Evolutionary conservation across 2,329 filamentous ascomycete genomes (phyloP), one percentile per base, ranked within the genome.

Genomic region (Sporothrix variecibatus): DNA sequence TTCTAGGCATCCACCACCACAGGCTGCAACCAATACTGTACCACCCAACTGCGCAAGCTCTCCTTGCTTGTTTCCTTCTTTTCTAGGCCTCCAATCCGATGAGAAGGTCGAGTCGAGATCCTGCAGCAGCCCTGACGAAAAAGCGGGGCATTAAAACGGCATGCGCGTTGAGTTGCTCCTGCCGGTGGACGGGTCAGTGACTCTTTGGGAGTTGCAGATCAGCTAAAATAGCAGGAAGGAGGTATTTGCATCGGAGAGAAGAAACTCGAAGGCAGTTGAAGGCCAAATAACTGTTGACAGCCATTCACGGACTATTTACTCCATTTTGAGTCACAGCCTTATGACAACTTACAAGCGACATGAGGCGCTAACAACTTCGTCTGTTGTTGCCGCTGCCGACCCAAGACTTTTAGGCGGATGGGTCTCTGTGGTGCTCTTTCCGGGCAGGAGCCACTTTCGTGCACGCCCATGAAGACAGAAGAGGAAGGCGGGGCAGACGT

Each of bases 1-100:
- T 34, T 68, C 43, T 73, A 73, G 72, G 72, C 72, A 69, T 53
- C 72, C 62, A 49, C 49, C 23, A 12, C 38, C 58, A 65, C 58
- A 65, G 60, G 70, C 70, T 53, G 58, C 70, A 34, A 38, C 67
- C 43, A 31, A 23, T 7, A 53, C 20, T 38, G 26, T 15, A 26
- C n/a, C n/a, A 40, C 23, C 11, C 9, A 26, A 26, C 34, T 65
- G 60, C 38, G n/a, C 34, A 2, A 65, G 34, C 7, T 64, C 17
- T 5, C 58, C 9, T 9, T 12, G 17, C 8, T n/a, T 28, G 23
- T 23, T 26, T 56, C 20, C 17, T 20, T 3, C 51, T 15, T 8
- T 53, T 46, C 34, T 40, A 49, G 69, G 51, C 69, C 17, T 34
- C 67, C 46, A 70, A 28, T 56, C 31, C 60, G 12, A 15, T 43